A percentile compares a stretch with the other conserved stretches of the same genome.
These are phyloP conservation scores for Solanum corneliomulleri DNA, from an alignment of 257 asterid species.

Conservation along the genomic window DNA sequence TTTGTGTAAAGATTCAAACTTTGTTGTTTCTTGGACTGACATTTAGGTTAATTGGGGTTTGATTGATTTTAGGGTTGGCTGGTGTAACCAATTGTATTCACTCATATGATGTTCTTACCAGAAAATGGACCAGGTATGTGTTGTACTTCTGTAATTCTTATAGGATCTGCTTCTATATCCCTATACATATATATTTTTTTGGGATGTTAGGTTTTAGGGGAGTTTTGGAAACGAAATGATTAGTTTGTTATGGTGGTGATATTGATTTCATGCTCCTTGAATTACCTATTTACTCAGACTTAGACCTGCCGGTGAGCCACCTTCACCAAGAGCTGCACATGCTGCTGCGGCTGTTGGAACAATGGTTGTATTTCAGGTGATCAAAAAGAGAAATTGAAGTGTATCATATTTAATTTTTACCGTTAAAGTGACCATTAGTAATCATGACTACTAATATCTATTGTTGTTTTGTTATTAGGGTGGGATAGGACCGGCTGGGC, in stretches of 20 bases:
- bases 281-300: slow-evolving; percentile 30
- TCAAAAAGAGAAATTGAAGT: background rate
- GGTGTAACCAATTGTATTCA: slow-evolving; percentile 89
- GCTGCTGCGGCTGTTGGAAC: slow-evolving; percentile 97
- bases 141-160: background rate
- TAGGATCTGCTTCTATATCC: background rate
- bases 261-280: slow-evolving; percentile 4
- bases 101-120: slow-evolving; percentile 83
- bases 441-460: background rate
- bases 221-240: background rate
- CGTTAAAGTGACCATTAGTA: background rate
- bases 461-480: slow-evolving; percentile 50
- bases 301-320: slow-evolving; percentile 95
- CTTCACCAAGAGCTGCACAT: slow-evolving; percentile 99
- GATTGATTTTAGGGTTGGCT: slow-evolving; percentile 56
- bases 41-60: background rate
- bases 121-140: slow-evolving; percentile 87
- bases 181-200: background rate
- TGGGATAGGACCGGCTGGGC: slow-evolving; percentile 99
- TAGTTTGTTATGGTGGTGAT: background rate
- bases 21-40: background rate
- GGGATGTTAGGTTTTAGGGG: background rate
- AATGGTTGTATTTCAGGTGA: slow-evolving; percentile 99
- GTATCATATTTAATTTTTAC: background rate
- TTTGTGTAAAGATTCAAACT: background rate